Conservation (phyloP, 164 flowering plant genomes). For the Pachysandra terminalis region DNA sequence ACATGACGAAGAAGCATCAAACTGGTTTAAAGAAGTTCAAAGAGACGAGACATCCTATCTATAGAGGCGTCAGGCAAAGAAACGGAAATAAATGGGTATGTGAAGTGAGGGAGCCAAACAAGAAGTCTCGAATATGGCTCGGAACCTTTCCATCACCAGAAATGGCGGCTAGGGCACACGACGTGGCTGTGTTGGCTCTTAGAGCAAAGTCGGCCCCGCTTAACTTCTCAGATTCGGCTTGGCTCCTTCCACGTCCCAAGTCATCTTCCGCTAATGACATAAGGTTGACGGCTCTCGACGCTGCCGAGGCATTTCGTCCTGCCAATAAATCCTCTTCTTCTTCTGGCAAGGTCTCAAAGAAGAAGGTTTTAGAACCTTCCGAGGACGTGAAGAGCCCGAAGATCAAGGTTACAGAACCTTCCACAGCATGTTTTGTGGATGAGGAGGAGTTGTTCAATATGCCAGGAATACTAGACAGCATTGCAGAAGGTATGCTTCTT, state of each 20-base stretch:
- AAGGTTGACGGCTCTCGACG: slow-evolving; percentile 25
- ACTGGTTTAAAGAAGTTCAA: slow-evolving; percentile 40
- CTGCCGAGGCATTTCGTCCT: slow-evolving; percentile 22
- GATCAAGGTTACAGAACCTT: not conserved
- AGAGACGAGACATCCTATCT: slow-evolving; percentile 46
- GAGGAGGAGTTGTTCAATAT: slow-evolving; percentile 50
- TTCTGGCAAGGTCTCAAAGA: not conserved
- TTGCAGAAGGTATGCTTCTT: slow-evolving; percentile 47
- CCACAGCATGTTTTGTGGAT: slow-evolving; percentile 20
- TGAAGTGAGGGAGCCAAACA: slow-evolving; percentile 43
- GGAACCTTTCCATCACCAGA: slow-evolving; percentile 52
- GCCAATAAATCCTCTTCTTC: not conserved
- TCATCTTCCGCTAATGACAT: slow-evolving; percentile 28
- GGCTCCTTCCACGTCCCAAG: slow-evolving; percentile 19
- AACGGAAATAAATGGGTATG: slow-evolving; percentile 45
- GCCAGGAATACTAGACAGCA: slow-evolving; percentile 31
- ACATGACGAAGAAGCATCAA: slow-evolving; percentile 18
- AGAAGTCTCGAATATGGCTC: slow-evolving; percentile 46
- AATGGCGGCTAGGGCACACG: slow-evolving; percentile 57
- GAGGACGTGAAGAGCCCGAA: not conserved
- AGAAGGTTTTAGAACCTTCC: not conserved
- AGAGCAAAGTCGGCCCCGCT: slow-evolving; percentile 30
- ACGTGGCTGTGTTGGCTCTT: slow-evolving; percentile 46
- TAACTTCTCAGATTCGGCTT: slow-evolving; percentile 37
- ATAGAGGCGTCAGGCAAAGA: slow-evolving; percentile 38